These are phyloP conservation scores for Aspergillus chevalieri DNA, from an alignment of 2,329 filamentous ascomycete species.

Conservation along the genomic window DNA sequence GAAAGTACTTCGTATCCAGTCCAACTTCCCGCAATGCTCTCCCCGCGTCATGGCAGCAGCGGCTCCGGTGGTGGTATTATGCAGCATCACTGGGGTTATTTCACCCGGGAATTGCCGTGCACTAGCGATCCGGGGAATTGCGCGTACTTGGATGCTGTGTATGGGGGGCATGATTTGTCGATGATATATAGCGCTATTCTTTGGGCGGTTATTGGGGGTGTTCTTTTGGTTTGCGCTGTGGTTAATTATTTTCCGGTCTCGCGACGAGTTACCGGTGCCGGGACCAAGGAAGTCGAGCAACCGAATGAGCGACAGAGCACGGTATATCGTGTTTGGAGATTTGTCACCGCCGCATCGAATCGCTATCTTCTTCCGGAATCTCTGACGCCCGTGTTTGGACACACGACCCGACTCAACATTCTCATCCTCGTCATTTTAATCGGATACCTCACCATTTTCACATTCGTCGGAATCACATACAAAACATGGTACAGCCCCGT, in stretches of 20 bases:
- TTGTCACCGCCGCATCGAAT: constrained; percentile 40
- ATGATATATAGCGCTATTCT: constrained; percentile 54
- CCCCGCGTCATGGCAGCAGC: constrained; percentile 4
- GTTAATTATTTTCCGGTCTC: constrained; percentile 11
- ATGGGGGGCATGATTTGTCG: constrained; percentile 48
- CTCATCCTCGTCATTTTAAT: constrained; percentile 53
- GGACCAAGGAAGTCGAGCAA: constrained; percentile 15
- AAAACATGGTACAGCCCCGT: constrained; percentile 65
- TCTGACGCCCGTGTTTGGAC: constrained; percentile 55
- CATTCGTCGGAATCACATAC: constrained; percentile 64
- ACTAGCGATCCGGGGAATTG: constrained; percentile 54
- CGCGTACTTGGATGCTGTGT: constrained; percentile 52
- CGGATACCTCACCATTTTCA: constrained; percentile 61
- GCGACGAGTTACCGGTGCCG: background rate
- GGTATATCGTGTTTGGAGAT: constrained; percentile 26
- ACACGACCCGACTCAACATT: constrained; percentile 63
- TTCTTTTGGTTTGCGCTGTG: constrained; percentile 42
- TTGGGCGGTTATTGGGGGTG: constrained; percentile 49
- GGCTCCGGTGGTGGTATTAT: constrained; percentile 11
- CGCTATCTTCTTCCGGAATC: constrained; percentile 58
- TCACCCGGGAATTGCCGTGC: constrained; percentile 50
- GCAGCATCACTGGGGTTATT: constrained; percentile 54
- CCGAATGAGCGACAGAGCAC: constrained; percentile 16
- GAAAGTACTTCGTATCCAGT: background rate
- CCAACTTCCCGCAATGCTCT: constrained; percentile 1